Base-by-base conservation (phyloP, 495 filamentous ascomycete genomes). In the Lichina pygmaea region DNA sequence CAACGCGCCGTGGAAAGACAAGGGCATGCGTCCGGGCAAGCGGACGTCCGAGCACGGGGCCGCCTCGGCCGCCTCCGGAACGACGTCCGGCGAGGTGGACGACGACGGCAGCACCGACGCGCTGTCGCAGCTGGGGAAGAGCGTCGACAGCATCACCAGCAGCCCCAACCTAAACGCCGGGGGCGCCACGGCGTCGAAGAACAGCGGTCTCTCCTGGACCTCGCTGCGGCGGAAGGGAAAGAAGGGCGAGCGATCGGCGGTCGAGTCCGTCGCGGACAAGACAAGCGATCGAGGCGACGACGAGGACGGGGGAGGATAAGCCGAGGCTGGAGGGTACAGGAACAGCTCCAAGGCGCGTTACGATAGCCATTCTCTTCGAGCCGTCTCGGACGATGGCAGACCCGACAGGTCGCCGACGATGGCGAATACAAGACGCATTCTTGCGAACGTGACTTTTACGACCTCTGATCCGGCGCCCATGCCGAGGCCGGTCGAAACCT, bases 1-100 rank as follows among this genome's bases (percentile, higher is more conserved):
- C 59, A 77, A 73, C 53, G 59, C 38, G 9, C 70, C 77, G 6
- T 79, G 75, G 50, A 75, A 80, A 50, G 69, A 72, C 43, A 73
- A 77, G 46, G 71, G 68, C 17, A 64, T 68, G 13, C 55, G 73
- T 6, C 69, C 76, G 44, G 74, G 66, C 38, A 80, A 77, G 57
- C 77, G 75, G 41, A 40, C 46, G 48, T 70, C 67, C 61, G 48
- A 49, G 15, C 5, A 10, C 12, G 42, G 42, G 30, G 42, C 15
- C 30, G 16, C 10, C 42, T 11, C 36, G 11, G 6, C 11, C 13
- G 36, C 13, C 36, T 11, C 36, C 36, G 13, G 11, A 11, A 39
- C 36, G 11, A 39, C 34, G 7, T 34, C 12, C 11, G 32, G 16
- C 12, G 45, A 47, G 41, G 41, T 41, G 16, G 45, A 47, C 12